phyloP scores from a whole-genome alignment of 495 filamentous ascomycete genomes.

The Cercophora scortea region DNA sequence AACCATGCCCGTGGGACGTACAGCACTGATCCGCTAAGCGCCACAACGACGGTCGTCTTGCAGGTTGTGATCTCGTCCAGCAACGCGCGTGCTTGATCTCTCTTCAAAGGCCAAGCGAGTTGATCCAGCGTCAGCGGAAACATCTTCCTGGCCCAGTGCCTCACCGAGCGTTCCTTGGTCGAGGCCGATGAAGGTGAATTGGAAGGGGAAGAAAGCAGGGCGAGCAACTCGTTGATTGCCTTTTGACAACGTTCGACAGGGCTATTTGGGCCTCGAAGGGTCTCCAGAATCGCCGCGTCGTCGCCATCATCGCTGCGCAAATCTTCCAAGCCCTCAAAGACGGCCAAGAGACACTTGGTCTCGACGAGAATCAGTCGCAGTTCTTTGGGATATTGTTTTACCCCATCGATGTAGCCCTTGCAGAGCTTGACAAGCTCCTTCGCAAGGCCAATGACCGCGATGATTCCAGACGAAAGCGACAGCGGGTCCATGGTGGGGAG shows the following conservation, averaged over 20 bases:
- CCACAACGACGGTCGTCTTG: conserved; percentile 19
- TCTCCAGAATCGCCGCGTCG: no score
- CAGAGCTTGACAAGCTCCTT: conserved; percentile 1
- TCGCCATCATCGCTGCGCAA: background rate
- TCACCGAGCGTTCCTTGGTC: background rate
- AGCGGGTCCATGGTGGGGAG: no score
- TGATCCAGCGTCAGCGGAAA: background rate
- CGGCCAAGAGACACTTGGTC: background rate
- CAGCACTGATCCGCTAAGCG: conserved; percentile 11
- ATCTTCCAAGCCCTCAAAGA: conserved; percentile 1
- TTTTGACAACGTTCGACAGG: conserved; percentile 1
- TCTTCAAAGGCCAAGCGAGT: conserved; percentile 19
- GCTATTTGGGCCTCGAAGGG: background rate
- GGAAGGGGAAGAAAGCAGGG: background rate
- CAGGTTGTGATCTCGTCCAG: conserved; percentile 17
- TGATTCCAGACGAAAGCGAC: no score
- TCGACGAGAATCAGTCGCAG: conserved; percentile 10
- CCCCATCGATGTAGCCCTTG: conserved; percentile 6
- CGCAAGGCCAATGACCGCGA: conserved; percentile 1
- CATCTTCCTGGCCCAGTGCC: background rate
- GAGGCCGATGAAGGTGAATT: background rate
- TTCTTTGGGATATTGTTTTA: conserved; percentile 2
- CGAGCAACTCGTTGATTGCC: background rate
- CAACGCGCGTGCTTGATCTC: conserved; percentile 9
- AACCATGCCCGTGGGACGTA: background rate